Evolutionary conservation across 2,329 filamentous ascomycete species (phyloP).

Genomic region (Leptoxyphium fumago): DNA sequence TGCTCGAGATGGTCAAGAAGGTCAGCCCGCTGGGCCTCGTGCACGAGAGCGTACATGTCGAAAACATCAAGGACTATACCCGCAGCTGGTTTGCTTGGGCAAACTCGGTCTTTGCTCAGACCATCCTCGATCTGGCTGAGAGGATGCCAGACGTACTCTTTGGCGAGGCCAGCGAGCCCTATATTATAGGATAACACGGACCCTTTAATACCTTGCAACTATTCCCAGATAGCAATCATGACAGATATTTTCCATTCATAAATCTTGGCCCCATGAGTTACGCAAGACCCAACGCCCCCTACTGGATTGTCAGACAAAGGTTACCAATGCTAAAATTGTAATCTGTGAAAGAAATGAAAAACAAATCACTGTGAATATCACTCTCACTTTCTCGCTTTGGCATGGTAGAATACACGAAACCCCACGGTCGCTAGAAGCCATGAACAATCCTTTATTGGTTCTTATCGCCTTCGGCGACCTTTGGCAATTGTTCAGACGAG

Average conservation of each 20-base stretch:
- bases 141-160: constrained; percentile 83
- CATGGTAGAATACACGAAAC: too few species aligned
- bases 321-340: too few species aligned
- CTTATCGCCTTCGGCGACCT: not conserved
- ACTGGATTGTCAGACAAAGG: too few species aligned
- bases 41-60: constrained; percentile 85
- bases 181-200: constrained; percentile 23
- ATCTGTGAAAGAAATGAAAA: too few species aligned
- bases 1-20: constrained; percentile 58
- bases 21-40: constrained; percentile 66
- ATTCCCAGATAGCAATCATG: too few species aligned
- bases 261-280: too few species aligned
- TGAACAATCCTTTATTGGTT: not conserved
- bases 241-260: too few species aligned
- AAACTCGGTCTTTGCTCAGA: constrained; percentile 89
- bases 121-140: constrained; percentile 75
- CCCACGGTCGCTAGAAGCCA: too few species aligned
- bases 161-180: constrained; percentile 45
- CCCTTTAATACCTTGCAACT: too few species aligned
- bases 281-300: too few species aligned
- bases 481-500: not conserved
- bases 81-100: constrained; percentile 96
- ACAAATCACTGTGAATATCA: too few species aligned
- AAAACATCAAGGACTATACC: constrained; percentile 55
- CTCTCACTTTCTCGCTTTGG: too few species aligned